phyloP scores from a whole-genome alignment of 805 yeast species.

The Candida glaebosa region DNA sequence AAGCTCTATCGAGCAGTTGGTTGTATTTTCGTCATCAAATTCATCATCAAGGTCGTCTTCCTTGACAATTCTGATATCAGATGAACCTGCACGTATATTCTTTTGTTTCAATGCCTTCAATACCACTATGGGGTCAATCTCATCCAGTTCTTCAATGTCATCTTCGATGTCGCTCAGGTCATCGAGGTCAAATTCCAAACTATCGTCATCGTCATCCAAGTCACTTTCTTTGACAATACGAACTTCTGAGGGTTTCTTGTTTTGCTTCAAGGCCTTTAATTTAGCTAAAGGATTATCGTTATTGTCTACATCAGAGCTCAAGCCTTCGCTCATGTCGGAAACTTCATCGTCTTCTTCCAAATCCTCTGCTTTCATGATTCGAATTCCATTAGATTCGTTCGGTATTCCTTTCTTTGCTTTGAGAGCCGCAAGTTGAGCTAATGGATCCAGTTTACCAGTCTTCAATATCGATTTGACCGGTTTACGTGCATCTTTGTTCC shows the following conservation, averaged over 20 bases:
- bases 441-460: conserved; percentile 18
- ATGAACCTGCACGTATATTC: background rate
- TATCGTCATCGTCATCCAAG: conserved; percentile 16
- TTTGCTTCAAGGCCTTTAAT: conserved; percentile 17
- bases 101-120: conserved; percentile 16
- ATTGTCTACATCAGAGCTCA: conserved; percentile 13
- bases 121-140: conserved; percentile 24
- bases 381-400: conserved; percentile 11
- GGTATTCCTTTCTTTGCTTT: conserved; percentile 8
- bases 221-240: conserved; percentile 19
- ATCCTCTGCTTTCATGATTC: conserved; percentile 26
- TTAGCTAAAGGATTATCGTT: conserved; percentile 20
- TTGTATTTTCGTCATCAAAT: conserved; percentile 15
- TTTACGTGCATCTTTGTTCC: no score
- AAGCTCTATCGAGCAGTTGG: conserved; percentile 10
- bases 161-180: no score
- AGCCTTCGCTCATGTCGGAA: conserved; percentile 8
- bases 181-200: background rate
- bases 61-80: conserved; percentile 22
- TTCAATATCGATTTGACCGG: conserved; percentile 11
- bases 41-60: conserved; percentile 25
- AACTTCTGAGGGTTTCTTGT: conserved; percentile 8
- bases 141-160: conserved; percentile 12
- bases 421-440: conserved; percentile 13
- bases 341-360: conserved; percentile 21